Evolutionary conservation across 176 grass and related monocot species (phyloP), one percentile per base, ranked within the genome.

Genomic region (Carex kokanica): DNA sequence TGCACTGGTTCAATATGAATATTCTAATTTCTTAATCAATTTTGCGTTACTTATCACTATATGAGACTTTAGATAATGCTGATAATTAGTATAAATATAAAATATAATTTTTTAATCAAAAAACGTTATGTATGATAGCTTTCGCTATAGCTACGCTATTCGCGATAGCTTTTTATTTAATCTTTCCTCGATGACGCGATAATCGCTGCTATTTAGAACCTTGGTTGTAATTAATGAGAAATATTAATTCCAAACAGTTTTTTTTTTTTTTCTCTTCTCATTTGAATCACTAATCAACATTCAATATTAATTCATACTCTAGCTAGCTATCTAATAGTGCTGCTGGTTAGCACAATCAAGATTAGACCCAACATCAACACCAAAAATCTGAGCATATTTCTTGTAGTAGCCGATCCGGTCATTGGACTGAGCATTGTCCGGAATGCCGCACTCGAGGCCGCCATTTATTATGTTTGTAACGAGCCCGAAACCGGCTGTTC

Each of bases 391-490:
- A 65, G 91, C 88, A 78, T 93, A 97, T 66, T 83, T 63, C 81
- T 69, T 80, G 81, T 91, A 97, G 81, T 86, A 97, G 0, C 87
- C 89, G 20, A 97, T 93, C 41, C 94, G 84, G 18, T 91, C 87
- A 31, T 86, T 86, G 18, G 87, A 87, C 34, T 85, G 61, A 0
- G 84, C 80, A 17, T 93, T 88, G 20, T 77, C 74, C 5, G 89
- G 17, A 14, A 87, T 81, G 58, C 88, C 92, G 78, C 94, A 97
- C 87, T 97, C 94, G 40, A 97, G 81, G 1, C 92, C 87, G 60
- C 94, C 92, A 13, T 97, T 97, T 72, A 97, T 88, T 70, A 97
- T 93, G 85, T 93, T 97, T 12, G 94, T 97, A 21, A 90, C 81
- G 15, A 97, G 86, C 11, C 94, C 94, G 17, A 97, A 97, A 0